These are phyloP conservation scores for Barnettozyma wickerhamii DNA, from an alignment of 805 yeast genomes.

Conservation along the genomic window DNA sequence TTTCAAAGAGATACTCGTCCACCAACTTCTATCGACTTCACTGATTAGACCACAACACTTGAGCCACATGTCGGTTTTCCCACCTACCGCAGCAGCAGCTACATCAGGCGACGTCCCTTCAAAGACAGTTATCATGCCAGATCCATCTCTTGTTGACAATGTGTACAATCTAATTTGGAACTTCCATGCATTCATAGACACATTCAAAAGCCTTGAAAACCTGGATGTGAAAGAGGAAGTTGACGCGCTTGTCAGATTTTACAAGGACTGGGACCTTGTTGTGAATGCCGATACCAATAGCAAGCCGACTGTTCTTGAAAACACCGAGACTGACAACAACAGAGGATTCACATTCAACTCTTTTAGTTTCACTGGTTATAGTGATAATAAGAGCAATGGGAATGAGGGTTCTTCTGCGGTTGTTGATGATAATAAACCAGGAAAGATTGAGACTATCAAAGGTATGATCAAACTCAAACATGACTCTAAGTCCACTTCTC, in stretches of 20 bases:
- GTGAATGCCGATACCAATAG: not conserved
- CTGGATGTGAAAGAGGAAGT: conserved; percentile 23
- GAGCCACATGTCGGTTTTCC: not conserved
- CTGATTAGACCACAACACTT: conserved; percentile 12
- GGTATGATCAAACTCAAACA: not conserved
- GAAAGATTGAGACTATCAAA: not conserved
- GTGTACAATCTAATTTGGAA: conserved; percentile 40
- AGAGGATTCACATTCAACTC: too few relatives aligned
- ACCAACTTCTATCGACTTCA: conserved; percentile 19
- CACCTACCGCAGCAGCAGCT: not conserved
- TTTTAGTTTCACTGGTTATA: too few relatives aligned
- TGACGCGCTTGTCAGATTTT: conserved; percentile 7
- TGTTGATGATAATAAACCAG: not conserved
- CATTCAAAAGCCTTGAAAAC: conserved; percentile 29
- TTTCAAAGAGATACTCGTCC: not conserved
- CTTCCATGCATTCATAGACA: conserved; percentile 34
- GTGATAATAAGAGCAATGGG: too few relatives aligned
- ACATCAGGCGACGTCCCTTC: not conserved
- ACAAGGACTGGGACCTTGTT: conserved; percentile 16
- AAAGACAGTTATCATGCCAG: not conserved
- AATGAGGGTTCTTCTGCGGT: too few relatives aligned
- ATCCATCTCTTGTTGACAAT: conserved; percentile 21
- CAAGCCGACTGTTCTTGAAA: too few relatives aligned
- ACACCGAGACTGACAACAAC: too few relatives aligned
- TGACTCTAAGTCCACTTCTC: not conserved